phyloP scores from a whole-genome alignment of 345 rosid species.

The Euclidium syriacum region DNA sequence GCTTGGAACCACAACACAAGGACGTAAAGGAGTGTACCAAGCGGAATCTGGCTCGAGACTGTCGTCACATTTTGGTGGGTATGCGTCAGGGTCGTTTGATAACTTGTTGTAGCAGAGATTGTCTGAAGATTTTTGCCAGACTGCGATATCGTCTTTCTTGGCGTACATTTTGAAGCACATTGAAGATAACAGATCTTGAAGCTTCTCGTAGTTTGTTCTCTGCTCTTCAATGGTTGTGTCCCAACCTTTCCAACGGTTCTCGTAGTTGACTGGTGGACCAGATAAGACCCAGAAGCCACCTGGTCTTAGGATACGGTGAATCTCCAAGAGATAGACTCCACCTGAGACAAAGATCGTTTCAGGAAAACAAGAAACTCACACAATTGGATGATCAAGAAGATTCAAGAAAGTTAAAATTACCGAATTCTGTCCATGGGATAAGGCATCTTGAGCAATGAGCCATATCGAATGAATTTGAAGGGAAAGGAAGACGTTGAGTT shows the following conservation, averaged over 20 bases:
- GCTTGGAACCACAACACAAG: conserved; percentile 82
- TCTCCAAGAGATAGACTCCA: conserved; percentile 86
- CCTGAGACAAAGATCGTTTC: conserved; percentile 38
- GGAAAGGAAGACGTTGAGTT: conserved; percentile 93
- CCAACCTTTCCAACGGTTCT: conserved; percentile 94
- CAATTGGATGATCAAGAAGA: background rate
- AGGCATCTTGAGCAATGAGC: conserved; percentile 99
- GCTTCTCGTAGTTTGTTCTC: conserved; percentile 77
- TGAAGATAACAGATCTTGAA: conserved; percentile 67
- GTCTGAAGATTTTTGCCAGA: conserved; percentile 86
- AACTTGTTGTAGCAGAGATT: conserved; percentile 62
- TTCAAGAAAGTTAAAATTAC: conserved; percentile 35
- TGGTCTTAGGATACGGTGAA: conserved; percentile 91
- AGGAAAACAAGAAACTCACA: background rate
- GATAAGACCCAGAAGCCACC: conserved; percentile 99
- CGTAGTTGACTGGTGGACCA: conserved; percentile 96
- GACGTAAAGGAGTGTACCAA: conserved; percentile 92
- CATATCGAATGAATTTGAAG: conserved; percentile 95
- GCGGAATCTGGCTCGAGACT: conserved; percentile 97
- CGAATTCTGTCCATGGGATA: conserved; percentile 99
- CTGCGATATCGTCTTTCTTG: conserved; percentile 90
- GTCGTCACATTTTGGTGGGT: conserved; percentile 90
- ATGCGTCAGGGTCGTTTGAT: conserved; percentile 53
- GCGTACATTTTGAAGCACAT: conserved; percentile 90
- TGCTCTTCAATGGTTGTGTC: conserved; percentile 92